Evolutionary conservation across 768 basidiomycete species (phyloP).

Genomic region (Hericium coralloides): DNA sequence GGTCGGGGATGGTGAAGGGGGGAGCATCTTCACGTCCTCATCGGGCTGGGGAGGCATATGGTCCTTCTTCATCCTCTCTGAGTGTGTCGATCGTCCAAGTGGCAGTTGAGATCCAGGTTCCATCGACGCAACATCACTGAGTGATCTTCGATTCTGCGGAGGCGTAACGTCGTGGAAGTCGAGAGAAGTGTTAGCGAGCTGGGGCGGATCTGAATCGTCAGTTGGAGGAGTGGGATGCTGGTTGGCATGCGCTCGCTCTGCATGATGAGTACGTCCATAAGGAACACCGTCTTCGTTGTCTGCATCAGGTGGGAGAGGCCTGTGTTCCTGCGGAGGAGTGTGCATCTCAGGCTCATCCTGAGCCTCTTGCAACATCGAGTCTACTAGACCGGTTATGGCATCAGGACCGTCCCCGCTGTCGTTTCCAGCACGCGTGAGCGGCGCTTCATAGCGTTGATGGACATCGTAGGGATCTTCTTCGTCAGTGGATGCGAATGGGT

Average conservation of each 20-base stretch:
- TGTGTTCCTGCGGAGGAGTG: conserved; percentile 26
- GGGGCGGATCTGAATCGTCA: conserved; percentile 1
- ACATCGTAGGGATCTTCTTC: conserved; percentile 16
- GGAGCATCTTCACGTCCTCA: conserved; percentile 33
- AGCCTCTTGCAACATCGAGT: conserved; percentile 51
- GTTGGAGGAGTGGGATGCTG: conserved; percentile 16
- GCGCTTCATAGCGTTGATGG: background rate
- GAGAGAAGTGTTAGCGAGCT: conserved; percentile 2
- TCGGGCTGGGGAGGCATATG: conserved; percentile 24
- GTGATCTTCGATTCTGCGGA: conserved; percentile 5
- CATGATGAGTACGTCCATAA: conserved; percentile 55
- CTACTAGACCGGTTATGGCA: conserved; percentile 64
- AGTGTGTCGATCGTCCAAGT: conserved; percentile 30
- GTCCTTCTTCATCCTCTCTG: conserved; percentile 23
- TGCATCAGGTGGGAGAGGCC: conserved; percentile 39
- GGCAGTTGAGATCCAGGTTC: conserved; percentile 22
- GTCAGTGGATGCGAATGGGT: conserved; percentile 36
- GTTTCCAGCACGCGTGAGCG: conserved; percentile 5
- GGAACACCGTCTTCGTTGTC: conserved; percentile 59
- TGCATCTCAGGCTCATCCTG: conserved; percentile 30
- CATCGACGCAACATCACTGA: background rate
- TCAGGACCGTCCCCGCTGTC: conserved; percentile 28
- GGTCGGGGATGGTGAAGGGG: conserved; percentile 41
- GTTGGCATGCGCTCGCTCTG: conserved; percentile 37
- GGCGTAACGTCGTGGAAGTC: conserved; percentile 14